A percentile compares a stretch with the other conserved stretches of the same genome.
Evolutionary conservation across 306 rosid species (phyloP).

Genomic region (Ochetophila trinervis): DNA sequence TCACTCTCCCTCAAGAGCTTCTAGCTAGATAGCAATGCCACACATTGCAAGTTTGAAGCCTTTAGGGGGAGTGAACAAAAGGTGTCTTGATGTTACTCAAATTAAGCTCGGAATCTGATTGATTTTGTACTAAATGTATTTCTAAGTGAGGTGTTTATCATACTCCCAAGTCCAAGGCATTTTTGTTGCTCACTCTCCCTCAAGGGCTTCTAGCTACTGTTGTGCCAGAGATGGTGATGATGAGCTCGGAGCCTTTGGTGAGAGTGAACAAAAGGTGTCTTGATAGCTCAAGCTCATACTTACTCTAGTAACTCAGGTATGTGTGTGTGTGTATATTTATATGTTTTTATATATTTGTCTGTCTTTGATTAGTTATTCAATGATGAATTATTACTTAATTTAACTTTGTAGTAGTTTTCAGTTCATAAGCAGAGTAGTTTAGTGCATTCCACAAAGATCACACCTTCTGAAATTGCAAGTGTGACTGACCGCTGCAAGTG

Average conservation of each 20-base stretch:
- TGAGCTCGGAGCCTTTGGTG: background rate
- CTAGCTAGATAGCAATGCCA: background rate
- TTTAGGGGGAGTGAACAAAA: no score
- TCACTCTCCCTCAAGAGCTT: constrained; percentile 43
- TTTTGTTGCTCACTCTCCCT: constrained; percentile 21
- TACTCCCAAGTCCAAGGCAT: background rate
- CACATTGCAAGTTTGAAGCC: background rate
- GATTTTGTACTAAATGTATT: no score
- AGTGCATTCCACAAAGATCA: no score
- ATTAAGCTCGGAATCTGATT: background rate
- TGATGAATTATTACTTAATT: no score
- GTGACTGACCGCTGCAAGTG: no score
- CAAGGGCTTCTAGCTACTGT: constrained; percentile 14
- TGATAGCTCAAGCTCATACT: background rate
- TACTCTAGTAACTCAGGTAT: background rate
- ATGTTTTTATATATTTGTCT: no score
- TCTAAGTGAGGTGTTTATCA: no score
- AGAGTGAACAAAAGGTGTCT: constrained; percentile 11
- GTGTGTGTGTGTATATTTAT: background rate
- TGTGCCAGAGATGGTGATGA: background rate
- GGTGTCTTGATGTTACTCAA: background rate
- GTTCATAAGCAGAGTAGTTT: no score
- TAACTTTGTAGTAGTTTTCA: no score
- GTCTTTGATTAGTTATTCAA: no score
- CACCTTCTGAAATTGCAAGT: no score